phyloP scores from a whole-genome alignment of 1,284 basidiomycete species.

The Cerioporus squamosus region DNA sequence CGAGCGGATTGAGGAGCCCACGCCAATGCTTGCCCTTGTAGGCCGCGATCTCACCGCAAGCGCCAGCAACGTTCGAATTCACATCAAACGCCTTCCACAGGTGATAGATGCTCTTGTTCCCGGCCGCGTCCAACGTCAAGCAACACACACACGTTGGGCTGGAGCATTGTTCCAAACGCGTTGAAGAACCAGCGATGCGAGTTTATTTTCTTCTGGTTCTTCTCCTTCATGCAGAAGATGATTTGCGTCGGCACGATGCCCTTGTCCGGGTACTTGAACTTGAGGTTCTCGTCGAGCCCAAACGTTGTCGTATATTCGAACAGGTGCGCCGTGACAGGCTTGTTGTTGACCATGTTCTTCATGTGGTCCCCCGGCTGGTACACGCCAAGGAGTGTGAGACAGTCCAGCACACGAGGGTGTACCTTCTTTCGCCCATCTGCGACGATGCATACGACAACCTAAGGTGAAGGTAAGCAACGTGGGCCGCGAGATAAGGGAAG shows the following conservation, averaged over 20 bases:
- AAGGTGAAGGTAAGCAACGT: too few species aligned
- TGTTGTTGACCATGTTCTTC: neutral
- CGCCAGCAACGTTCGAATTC: neutral
- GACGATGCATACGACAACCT: neutral
- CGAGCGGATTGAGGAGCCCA: constrained; percentile 81
- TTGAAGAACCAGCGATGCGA: neutral
- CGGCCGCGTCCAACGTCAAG: neutral
- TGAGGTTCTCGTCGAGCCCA: too few species aligned
- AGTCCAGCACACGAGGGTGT: neutral
- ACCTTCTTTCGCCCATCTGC: neutral
- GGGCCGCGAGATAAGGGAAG: too few species aligned
- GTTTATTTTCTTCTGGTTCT: neutral
- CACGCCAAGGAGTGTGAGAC: neutral
- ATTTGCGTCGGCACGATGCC: neutral
- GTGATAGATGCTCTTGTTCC: neutral
- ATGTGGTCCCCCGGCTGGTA: neutral
- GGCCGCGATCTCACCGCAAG: neutral
- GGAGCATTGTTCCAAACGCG: neutral
- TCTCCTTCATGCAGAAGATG: neutral
- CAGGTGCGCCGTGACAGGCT: neutral
- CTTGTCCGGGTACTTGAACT: too few species aligned
- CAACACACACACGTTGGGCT: neutral
- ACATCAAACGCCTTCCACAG: neutral
- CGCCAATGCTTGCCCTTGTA: constrained; percentile 13
- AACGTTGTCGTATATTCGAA: too few species aligned